Conservation (phyloP, 2,329 filamentous ascomycete species). For the Sporothrix phasma region DNA sequence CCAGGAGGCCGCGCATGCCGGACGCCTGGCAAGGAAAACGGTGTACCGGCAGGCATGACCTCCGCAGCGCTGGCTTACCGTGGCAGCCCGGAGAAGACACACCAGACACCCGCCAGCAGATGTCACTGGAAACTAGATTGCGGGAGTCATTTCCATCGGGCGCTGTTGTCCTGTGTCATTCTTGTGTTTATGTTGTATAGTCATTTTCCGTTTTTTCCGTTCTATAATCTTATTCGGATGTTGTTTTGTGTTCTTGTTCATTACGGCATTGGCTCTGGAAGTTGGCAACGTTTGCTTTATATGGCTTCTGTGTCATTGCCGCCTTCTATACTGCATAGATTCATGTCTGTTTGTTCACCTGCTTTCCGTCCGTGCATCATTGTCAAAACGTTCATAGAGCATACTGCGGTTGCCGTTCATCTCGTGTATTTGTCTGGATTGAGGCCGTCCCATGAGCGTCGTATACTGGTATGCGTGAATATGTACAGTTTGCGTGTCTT, state of each 20-base stretch:
- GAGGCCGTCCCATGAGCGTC: neutral
- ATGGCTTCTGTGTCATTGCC: neutral
- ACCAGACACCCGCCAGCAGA: constrained; percentile 27
- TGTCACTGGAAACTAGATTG: constrained; percentile 17
- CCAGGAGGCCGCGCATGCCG: neutral
- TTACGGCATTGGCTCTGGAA: neutral
- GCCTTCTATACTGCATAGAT: neutral
- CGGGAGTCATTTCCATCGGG: neutral
- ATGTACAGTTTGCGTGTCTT: neutral
- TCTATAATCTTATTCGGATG: neutral
- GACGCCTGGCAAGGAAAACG: constrained; percentile 19
- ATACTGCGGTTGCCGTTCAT: neutral
- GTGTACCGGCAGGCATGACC: constrained; percentile 23
- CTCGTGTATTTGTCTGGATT: neutral
- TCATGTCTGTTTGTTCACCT: neutral
- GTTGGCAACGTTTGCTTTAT: neutral
- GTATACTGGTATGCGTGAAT: neutral
- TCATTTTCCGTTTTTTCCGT: neutral
- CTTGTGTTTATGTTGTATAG: neutral
- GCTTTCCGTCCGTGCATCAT: neutral
- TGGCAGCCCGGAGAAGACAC: constrained; percentile 50
- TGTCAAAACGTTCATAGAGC: neutral
- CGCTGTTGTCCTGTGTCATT: neutral
- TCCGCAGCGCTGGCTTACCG: constrained; percentile 44
- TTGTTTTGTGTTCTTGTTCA: neutral